Evolutionary conservation across 31 red algal genomes (phyloP).

Genomic region (Odonthalia washingtoniensis): DNA sequence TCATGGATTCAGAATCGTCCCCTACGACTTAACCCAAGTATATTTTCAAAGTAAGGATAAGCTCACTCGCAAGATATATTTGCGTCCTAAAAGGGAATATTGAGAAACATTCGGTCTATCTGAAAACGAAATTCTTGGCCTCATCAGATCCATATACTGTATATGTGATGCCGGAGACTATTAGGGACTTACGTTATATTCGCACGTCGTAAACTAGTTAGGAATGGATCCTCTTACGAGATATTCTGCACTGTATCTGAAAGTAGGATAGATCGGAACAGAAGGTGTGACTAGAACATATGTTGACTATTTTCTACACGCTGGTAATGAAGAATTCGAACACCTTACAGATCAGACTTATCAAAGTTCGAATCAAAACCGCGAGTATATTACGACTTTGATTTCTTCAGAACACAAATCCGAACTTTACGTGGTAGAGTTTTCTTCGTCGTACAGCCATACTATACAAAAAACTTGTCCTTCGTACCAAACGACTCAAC

Average conservation of each 20-base stretch:
- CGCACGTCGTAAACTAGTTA: no score
- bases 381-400: constrained; percentile 3
- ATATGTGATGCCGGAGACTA: not conserved
- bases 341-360: not conserved
- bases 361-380: constrained; percentile 11
- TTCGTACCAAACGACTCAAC: not conserved
- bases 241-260: not conserved
- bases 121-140: not conserved
- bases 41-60: not conserved
- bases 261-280: constrained; percentile 4
- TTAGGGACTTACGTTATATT: not conserved
- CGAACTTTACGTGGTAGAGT: not conserved
- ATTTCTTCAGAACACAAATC: not conserved
- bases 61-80: not conserved
- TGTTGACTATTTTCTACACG: constrained; percentile 31
- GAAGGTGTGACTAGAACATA: constrained; percentile 5
- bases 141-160: not conserved
- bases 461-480: not conserved
- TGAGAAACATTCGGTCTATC: not conserved
- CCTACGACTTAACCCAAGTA: not conserved
- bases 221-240: not conserved
- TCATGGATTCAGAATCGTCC: not conserved
- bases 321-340: not conserved
- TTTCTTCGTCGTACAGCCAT: not conserved
- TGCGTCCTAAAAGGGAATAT: not conserved